Evolutionary conservation across 495 filamentous ascomycete species (phyloP).

Genomic region (Rhypophila decipiens): DNA sequence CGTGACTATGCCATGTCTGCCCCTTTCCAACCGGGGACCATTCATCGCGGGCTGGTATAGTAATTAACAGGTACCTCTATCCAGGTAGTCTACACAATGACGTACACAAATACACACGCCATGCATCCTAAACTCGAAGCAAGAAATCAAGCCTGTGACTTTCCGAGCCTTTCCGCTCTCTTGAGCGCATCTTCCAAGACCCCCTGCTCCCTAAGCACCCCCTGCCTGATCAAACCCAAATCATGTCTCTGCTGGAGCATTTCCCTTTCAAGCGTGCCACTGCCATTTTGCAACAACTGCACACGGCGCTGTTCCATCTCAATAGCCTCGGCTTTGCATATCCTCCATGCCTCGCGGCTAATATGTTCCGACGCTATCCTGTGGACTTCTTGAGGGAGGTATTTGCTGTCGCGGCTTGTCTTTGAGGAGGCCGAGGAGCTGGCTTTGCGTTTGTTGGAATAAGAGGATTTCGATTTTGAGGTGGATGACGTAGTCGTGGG

Average conservation of each 20-base stretch:
- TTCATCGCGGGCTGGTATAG: no score
- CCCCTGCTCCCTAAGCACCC: neutral
- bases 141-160: no score
- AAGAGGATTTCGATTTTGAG: neutral
- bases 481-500: neutral
- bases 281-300: constrained; percentile 18
- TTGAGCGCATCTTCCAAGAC: constrained; percentile 9
- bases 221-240: constrained; percentile 13
- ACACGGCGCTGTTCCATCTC: constrained; percentile 20
- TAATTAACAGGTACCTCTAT: no score
- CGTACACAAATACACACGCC: no score
- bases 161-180: constrained; percentile 11
- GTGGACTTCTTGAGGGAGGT: constrained; percentile 11
- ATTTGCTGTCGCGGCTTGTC: neutral
- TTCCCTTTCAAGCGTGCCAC: constrained; percentile 18
- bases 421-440: neutral
- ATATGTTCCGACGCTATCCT: constrained; percentile 17
- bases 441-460: neutral
- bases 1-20: no score
- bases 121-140: no score
- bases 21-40: no score
- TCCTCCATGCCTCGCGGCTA: constrained; percentile 19
- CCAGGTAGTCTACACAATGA: no score
- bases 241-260: constrained; percentile 17
- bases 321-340: constrained; percentile 16